Percentiles rank a stretch among this genome's conserved stretches.
These are phyloP conservation scores for Tricholoma sp. DNA, from an alignment of 768 basidiomycete species.

Conservation along the genomic window DNA sequence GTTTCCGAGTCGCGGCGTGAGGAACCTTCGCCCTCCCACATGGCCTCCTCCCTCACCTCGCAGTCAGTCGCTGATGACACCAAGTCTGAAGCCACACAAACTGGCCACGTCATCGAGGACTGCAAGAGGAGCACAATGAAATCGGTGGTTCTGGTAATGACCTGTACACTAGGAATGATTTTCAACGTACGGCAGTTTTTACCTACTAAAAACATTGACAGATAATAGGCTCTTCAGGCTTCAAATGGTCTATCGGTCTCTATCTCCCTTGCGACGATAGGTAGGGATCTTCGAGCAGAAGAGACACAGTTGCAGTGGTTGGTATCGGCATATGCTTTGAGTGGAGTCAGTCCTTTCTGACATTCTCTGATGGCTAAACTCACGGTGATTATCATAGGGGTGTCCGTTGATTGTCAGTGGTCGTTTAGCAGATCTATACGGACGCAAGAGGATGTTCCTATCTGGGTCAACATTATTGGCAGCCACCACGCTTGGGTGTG, in stretches of 20 bases:
- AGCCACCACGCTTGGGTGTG: conserved; percentile 58
- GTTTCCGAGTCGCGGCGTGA: too few species aligned
- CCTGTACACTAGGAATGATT: conserved; percentile 23
- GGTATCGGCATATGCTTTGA: conserved; percentile 60
- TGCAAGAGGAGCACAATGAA: conserved; percentile 15
- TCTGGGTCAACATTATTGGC: conserved; percentile 50
- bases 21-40: not conserved
- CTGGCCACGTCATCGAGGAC: not conserved
- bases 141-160: conserved; percentile 18
- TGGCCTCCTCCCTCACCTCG: not conserved
- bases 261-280: conserved; percentile 51
- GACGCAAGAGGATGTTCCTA: conserved; percentile 65
- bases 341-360: conserved; percentile 39
- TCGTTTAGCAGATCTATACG: conserved; percentile 75
- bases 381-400: conserved; percentile 37
- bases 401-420: conserved; percentile 77
- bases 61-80: not conserved
- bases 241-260: conserved; percentile 43
- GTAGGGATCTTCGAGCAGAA: conserved; percentile 39
- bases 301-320: conserved; percentile 63
- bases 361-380: not conserved
- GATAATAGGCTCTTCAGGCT: conserved; percentile 18
- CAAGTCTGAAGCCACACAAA: not conserved
- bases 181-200: conserved; percentile 14
- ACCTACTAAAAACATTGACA: not conserved